Base-by-base conservation (phyloP, 768 basidiomycete genomes). In the Sarcodon sp. region DNA sequence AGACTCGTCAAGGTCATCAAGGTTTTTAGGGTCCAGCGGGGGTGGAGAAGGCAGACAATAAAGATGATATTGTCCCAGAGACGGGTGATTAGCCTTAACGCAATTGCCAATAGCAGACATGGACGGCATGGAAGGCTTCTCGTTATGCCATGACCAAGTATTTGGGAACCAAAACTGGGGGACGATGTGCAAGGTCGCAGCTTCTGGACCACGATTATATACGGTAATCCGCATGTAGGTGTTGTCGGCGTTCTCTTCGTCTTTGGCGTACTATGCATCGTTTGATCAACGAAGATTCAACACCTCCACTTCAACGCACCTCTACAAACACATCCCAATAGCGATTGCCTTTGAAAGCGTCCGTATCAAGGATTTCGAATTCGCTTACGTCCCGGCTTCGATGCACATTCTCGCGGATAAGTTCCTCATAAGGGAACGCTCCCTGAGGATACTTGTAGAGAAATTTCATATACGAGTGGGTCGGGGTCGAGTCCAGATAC, bases 311-410 rank as follows among this genome's bases (percentile, higher is more conserved):
- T 44, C 32, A 3, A 66, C 80, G 45, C 50, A 89, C 92, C 80
- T 99, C 94, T 48, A 97, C 82, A 56, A 97, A 99, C 35, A 99
- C 80, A 62, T 99, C 96, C 96, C 96, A 99, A 64, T 99, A 99
- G 8, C 84, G 72, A 63, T 97, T 84, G 33, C 88, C 87, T 50
- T 93, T 87, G 58, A 97, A 96, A 1, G 72, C 76, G 50, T 89
- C 90, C 0, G 90, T 89, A 62, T 98, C 93, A 63, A 94, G 66
- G 57, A 98, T 81, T 66, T 99, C 96, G 59, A 78, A 98, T 64
- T 99, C 96, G 48, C 76, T 67, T 11, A 91, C 91, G 50, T 96
- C 81, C 43, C 96, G 76, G 55, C 76, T 77, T 43, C 96, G 75
- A 55, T 83, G 76, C 58, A 77, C 69, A 60, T 83, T 93, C 68